phyloP scores from a whole-genome alignment of 345 rosid species.

The Aethionema arabicum region DNA sequence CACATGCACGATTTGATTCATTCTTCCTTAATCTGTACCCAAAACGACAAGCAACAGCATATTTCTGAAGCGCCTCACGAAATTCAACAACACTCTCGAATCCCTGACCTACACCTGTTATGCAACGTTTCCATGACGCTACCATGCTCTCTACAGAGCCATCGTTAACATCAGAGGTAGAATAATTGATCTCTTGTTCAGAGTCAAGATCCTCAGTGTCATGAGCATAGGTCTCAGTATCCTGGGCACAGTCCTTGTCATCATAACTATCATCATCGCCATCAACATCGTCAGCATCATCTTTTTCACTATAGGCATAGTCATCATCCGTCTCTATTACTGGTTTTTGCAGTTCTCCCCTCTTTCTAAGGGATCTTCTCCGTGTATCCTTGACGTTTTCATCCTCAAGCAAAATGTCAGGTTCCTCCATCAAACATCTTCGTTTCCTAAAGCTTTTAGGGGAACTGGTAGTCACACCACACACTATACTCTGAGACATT shows the following conservation, averaged over 20 bases:
- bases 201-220: constrained; percentile 29
- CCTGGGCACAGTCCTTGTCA: constrained; percentile 27
- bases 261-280: constrained; percentile 19
- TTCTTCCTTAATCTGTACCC: constrained; percentile 77
- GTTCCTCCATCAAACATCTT: constrained; percentile 61
- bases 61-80: constrained; percentile 82
- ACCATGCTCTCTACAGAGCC: constrained; percentile 48
- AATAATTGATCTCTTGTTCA: constrained; percentile 22
- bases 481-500: constrained; percentile 13
- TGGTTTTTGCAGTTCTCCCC: constrained; percentile 31
- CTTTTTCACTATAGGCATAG: constrained; percentile 24
- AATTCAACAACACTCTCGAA: constrained; percentile 71
- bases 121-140: constrained; percentile 76
- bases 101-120: constrained; percentile 89
- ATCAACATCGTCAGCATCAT: constrained; percentile 23
- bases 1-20: constrained; percentile 78
- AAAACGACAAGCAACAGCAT: constrained; percentile 80
- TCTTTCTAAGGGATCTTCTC: constrained; percentile 41
- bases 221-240: constrained; percentile 29
- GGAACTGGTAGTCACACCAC: constrained; percentile 56
- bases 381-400: constrained; percentile 40
- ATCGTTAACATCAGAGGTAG: constrained; percentile 29
- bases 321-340: constrained; percentile 38
- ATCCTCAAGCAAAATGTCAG: constrained; percentile 37
- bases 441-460: constrained; percentile 80